These are phyloP conservation scores for Isabelozyma gotoi DNA, from an alignment of 805 yeast genomes.

Conservation along the genomic window DNA sequence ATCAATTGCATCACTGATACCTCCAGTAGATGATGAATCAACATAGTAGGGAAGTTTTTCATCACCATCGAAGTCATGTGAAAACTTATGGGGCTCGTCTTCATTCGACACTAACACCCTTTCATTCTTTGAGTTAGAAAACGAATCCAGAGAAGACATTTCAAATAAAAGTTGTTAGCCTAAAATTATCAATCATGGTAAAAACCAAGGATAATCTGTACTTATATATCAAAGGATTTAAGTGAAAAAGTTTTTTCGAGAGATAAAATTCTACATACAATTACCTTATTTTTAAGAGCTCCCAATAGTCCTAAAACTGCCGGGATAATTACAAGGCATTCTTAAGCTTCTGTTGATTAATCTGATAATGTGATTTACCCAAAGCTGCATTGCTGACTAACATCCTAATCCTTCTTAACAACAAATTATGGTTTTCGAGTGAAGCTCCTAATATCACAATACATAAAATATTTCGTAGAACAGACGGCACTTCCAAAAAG, in stretches of 20 bases:
- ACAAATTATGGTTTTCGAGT: too few relatives aligned
- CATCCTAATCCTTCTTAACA: too few relatives aligned
- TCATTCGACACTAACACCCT: background rate
- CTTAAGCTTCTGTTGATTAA: background rate
- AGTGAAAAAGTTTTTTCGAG: too few relatives aligned
- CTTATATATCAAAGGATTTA: too few relatives aligned
- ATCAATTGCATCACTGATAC: conserved; percentile 2
- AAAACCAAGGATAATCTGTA: too few relatives aligned
- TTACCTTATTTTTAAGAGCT: background rate
- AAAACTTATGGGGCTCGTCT: background rate
- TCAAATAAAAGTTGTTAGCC: too few relatives aligned
- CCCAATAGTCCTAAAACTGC: too few relatives aligned
- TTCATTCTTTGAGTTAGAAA: background rate
- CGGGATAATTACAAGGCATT: too few relatives aligned
- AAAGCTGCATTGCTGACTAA: background rate
- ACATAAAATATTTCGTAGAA: too few relatives aligned
- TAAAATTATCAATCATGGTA: too few relatives aligned
- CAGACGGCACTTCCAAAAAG: too few relatives aligned
- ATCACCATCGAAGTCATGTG: background rate
- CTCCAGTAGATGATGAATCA: background rate
- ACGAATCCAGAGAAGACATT: background rate
- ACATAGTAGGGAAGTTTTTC: background rate
- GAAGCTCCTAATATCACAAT: too few relatives aligned
- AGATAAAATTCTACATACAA: background rate
- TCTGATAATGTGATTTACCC: background rate